A percentile compares a stretch with the other conserved stretches of the same genome.
Evolutionary conservation across 768 basidiomycete species (phyloP).

Genomic region (Saitozyma sp.): DNA sequence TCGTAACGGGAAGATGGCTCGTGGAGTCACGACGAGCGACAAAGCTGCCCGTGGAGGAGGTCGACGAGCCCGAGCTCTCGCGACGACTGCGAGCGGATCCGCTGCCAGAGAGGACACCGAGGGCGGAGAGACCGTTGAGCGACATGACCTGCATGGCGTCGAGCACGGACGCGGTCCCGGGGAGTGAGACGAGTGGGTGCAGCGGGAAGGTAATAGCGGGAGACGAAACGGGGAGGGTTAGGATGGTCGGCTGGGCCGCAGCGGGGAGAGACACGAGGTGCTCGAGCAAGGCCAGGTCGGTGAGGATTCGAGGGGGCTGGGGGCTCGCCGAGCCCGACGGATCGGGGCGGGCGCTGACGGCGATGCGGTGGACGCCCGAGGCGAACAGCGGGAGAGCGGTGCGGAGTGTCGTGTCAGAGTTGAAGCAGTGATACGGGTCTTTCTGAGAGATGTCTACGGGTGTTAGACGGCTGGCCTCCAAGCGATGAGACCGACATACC

Average conservation of each 20-base stretch:
- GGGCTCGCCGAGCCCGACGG: neutral
- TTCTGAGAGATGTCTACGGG: slow-evolving; percentile 37
- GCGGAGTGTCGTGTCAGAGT: slow-evolving; percentile 14
- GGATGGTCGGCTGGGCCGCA: slow-evolving; percentile 10
- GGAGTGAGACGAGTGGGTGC: slow-evolving; percentile 35
- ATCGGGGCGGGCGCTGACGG: slow-evolving; percentile 7
- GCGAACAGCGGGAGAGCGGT: slow-evolving; percentile 32
- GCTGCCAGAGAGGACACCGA: slow-evolving; percentile 31
- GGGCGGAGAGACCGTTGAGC: slow-evolving; percentile 25
- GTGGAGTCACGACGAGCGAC: neutral
- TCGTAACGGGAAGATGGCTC: neutral
- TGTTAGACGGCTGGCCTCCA: neutral
- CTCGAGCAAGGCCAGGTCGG: slow-evolving; percentile 23
- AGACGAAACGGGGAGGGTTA: slow-evolving; percentile 15
- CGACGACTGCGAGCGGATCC: slow-evolving; percentile 2
- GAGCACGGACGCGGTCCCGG: slow-evolving; percentile 26
- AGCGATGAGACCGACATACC: slow-evolving; percentile 18
- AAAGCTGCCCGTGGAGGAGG: slow-evolving; percentile 12
- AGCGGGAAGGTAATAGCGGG: slow-evolving; percentile 16
- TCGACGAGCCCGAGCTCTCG: slow-evolving; percentile 14
- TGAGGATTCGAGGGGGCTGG: slow-evolving; percentile 18
- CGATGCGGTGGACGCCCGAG: slow-evolving; percentile 34
- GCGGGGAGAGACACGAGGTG: slow-evolving; percentile 21
- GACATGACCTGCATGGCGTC: slow-evolving; percentile 44
- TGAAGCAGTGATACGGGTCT: slow-evolving; percentile 31